These are phyloP conservation scores for Trichosanthes cucumerina DNA, from an alignment of 306 rosid genomes.

Conservation along the genomic window DNA sequence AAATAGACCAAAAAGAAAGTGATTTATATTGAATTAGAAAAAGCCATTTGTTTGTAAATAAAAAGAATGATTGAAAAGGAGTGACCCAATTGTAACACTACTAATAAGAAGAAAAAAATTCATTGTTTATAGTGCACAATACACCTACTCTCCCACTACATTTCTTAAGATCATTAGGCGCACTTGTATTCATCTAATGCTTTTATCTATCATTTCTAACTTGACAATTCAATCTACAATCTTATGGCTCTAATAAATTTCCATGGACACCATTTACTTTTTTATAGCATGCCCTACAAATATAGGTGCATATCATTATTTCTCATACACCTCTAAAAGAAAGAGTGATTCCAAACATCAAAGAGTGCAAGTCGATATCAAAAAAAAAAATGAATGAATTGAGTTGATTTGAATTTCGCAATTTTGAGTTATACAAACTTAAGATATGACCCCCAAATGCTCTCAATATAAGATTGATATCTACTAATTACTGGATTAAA, in stretches of 20 bases:
- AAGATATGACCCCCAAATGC: background rate
- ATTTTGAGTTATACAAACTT: background rate
- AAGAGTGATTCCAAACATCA: background rate
- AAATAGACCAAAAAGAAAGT: background rate
- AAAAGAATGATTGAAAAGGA: background rate
- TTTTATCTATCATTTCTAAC: background rate
- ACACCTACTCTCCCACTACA: slow-evolving; percentile 7
- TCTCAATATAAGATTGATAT: background rate
- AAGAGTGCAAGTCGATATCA: background rate
- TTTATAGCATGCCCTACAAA: background rate
- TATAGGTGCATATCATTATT: background rate
- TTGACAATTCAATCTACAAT: background rate
- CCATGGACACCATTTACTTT: background rate
- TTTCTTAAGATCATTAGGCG: background rate
- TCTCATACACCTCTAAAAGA: background rate
- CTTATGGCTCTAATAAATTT: slow-evolving; percentile 1
- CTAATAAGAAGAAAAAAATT: background rate
- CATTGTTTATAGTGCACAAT: background rate
- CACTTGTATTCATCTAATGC: background rate
- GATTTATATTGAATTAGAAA: background rate
- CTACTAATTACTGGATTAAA: background rate
- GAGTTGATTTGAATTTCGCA: background rate
- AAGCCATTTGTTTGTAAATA: background rate
- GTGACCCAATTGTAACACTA: background rate
- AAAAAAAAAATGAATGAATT: background rate